Conservation (phyloP, 2,329 filamentous ascomycete genomes). For the Exserohilum turcica region DNA sequence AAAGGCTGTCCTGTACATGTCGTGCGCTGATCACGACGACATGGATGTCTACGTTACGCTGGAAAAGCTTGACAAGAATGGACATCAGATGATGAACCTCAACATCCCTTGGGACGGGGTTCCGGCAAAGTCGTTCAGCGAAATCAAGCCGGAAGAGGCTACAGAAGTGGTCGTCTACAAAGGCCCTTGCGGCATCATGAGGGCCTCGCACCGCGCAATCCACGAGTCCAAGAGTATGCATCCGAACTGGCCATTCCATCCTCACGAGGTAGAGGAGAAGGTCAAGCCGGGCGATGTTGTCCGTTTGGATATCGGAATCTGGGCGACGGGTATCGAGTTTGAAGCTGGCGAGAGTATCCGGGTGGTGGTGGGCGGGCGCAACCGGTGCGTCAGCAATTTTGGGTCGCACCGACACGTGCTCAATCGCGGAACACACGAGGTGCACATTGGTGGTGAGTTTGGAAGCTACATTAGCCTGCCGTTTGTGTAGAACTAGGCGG, state of each 20-base stretch:
- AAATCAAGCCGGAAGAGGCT: neutral
- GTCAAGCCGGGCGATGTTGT: conserved; percentile 1
- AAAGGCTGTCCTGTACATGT: conserved; percentile 48
- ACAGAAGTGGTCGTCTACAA: conserved; percentile 2
- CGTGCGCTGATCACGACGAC: conserved; percentile 49
- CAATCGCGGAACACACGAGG: neutral
- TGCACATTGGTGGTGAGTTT: neutral
- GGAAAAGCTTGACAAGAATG: conserved; percentile 31
- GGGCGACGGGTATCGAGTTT: conserved; percentile 13
- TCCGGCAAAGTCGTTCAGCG: neutral
- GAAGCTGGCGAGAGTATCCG: conserved; percentile 3
- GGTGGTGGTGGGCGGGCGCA: neutral
- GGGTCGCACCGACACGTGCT: neutral
- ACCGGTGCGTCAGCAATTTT: neutral
- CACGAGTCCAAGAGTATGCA: neutral
- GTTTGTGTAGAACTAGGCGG: neutral
- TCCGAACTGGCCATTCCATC: neutral
- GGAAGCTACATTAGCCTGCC: neutral
- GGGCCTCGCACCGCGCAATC: conserved; percentile 8
- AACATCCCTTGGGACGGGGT: conserved; percentile 46
- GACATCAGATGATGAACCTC: conserved; percentile 48
- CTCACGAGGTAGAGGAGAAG: neutral
- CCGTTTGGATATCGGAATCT: conserved; percentile 5
- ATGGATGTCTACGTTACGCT: conserved; percentile 35
- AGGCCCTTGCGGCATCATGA: conserved; percentile 17